Percentiles rank a stretch among this genome's conserved stretches.
phyloP scores from a whole-genome alignment of 441 rosid genomes.

The Erodium trifolium region DNA sequence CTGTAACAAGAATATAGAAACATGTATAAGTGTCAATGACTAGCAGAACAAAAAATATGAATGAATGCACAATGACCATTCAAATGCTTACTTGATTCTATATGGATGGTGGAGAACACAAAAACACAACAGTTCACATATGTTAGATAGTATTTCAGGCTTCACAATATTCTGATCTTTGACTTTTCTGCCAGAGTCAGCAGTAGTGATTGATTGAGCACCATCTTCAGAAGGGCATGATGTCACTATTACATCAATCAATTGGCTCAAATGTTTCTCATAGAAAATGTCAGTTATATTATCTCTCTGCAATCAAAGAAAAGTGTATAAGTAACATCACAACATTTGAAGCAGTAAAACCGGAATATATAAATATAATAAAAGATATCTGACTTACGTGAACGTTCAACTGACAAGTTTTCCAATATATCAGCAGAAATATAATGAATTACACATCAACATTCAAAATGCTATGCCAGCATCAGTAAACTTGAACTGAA shows the following conservation, averaged over 20 bases:
- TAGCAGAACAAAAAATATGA: constrained; percentile 7
- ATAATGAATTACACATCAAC: constrained; percentile 17
- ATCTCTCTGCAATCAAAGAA: constrained; percentile 62
- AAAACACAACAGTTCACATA: constrained; percentile 94
- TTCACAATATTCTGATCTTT: constrained; percentile 41
- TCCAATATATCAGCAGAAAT: constrained; percentile 19
- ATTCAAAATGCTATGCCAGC: constrained; percentile 18
- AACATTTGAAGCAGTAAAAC: constrained; percentile 15
- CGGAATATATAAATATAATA: constrained; percentile 14
- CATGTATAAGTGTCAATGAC: constrained; percentile 10
- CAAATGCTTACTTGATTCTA: constrained; percentile 66
- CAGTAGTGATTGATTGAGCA: constrained; percentile 35
- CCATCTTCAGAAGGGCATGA: constrained; percentile 47
- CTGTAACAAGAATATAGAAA: constrained; percentile 40
- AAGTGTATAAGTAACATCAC: constrained; percentile 15
- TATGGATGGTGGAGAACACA: constrained; percentile 93
- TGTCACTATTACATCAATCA: constrained; percentile 76
- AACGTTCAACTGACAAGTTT: constrained; percentile 15
- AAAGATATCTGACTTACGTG: constrained; percentile 18
- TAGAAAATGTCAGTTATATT: constrained; percentile 81
- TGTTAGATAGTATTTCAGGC: constrained; percentile 84
- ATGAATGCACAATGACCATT: constrained; percentile 17
- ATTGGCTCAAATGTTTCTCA: constrained; percentile 86
- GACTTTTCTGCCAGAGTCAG: constrained; percentile 35
- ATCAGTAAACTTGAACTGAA: constrained; percentile 13